Evolutionary conservation across 306 rosid species (phyloP).

Genomic region (Vigna nakashimae): DNA sequence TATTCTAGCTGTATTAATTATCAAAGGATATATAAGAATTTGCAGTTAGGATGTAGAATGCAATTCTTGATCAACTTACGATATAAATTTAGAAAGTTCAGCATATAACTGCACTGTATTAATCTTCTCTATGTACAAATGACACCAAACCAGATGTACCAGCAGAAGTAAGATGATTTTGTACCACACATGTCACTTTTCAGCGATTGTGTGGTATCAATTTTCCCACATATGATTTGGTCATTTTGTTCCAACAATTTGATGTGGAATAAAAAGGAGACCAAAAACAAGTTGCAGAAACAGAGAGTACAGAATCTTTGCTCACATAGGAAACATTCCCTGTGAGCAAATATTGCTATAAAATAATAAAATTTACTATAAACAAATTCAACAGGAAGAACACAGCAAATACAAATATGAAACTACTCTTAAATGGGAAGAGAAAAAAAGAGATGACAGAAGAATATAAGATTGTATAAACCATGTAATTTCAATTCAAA

Average conservation of each 20-base stretch:
- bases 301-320: neutral
- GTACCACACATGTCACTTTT: neutral
- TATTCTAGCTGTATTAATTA: conserved; percentile 14
- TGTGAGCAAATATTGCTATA: neutral
- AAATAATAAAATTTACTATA: too few species aligned
- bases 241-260: neutral
- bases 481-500: too few species aligned
- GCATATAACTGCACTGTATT: neutral
- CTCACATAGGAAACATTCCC: neutral
- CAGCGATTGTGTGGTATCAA: neutral
- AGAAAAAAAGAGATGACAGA: too few species aligned
- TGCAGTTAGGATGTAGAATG: conserved; percentile 22
- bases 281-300: neutral
- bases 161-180: neutral
- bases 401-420: too few species aligned
- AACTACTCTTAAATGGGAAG: too few species aligned
- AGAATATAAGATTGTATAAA: too few species aligned
- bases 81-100: neutral
- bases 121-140: neutral
- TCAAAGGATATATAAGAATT: neutral
- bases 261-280: neutral
- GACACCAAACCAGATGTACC: neutral
- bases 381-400: too few species aligned
- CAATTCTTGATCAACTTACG: neutral
- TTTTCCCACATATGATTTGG: neutral